Base-by-base conservation (phyloP, 108 stramenopile species). In the Hondaea fermentalgiana region DNA sequence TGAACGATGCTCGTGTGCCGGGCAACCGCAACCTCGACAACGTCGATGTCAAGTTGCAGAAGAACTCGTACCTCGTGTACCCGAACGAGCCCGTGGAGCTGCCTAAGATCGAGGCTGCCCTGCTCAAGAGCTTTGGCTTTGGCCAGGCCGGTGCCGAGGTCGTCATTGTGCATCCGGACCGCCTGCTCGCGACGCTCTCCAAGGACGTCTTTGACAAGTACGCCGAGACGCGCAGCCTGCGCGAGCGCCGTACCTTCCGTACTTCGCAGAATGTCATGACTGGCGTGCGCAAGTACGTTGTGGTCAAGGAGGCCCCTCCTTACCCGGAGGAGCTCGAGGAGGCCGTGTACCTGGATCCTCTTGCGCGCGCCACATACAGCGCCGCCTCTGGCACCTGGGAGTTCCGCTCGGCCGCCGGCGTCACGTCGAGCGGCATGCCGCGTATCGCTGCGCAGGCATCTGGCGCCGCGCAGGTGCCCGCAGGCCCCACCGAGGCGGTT, bases 121-220 rank as follows among this genome's bases (percentile, higher is more conserved):
- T 89, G 29, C 28, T 89, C 60, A 89, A 89, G 88, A 83, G 72
- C 72, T 89, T 89, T 88, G 89, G 89, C 6, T 89, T 89, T 89
- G 89, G 89, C 28, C 89, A 89, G 72, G 89, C 89, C 28, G 89
- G 89, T 19, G 89, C 58, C 43, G 89, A 89, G 76, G 44, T 89
- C 21, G 53, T 89, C 55, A 21, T 89, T 21, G 72, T 89, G 29
- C 89, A 89, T 14, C 89, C 89, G 58, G 42, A 87, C 89, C 25
- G 28, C 45, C 76, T 89, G 19, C 53, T 89, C 19, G 42, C 88
- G 44, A 29, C 72, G 21, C 57, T 89, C 42, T 28, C 58, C 42
- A 8, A 25, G 19, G 55, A 45, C 29, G 58, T 29, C 10, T 44
- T 57, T 17, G 72, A 43, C 44, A 43, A 28, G 58, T 89, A 89